Evolutionary conservation across 1,139 yeast species (phyloP).

Genomic region (Suzukiozyma palmioleophila): DNA sequence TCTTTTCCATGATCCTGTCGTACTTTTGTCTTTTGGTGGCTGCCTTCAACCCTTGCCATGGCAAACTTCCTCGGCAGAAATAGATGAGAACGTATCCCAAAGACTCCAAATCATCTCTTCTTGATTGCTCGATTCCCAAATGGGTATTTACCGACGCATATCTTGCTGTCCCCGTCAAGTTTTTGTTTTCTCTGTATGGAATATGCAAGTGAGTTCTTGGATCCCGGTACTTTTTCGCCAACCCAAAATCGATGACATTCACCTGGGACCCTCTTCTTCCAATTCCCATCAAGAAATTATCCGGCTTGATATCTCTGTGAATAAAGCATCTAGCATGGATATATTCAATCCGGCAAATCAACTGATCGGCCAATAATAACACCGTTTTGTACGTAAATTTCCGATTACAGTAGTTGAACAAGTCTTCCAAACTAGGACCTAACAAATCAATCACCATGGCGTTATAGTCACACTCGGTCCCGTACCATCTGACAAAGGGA

Average conservation of each 20-base stretch:
- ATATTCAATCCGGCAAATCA: conserved; percentile 89
- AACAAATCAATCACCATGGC: conserved; percentile 95
- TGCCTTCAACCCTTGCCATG: conserved; percentile 98
- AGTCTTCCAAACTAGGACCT: conserved; percentile 93
- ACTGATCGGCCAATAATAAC: conserved; percentile 86
- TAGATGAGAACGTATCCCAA: conserved; percentile 93
- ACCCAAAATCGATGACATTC: conserved; percentile 93
- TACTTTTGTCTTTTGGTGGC: conserved; percentile 96
- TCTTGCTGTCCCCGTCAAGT: conserved; percentile 95
- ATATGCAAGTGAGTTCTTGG: conserved; percentile 94
- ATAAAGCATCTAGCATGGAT: conserved; percentile 94
- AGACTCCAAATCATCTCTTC: conserved; percentile 95
- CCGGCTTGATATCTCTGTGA: conserved; percentile 92
- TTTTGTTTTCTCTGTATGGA: conserved; percentile 94
- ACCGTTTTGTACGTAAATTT: conserved; percentile 93
- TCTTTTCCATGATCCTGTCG: conserved; percentile 94
- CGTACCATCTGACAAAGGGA: conserved; percentile 96
- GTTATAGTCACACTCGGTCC: conserved; percentile 93
- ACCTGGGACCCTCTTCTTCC: conserved; percentile 95
- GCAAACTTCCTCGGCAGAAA: conserved; percentile 91
- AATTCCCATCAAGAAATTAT: conserved; percentile 93
- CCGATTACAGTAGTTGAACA: conserved; percentile 92
- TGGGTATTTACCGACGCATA: conserved; percentile 95
- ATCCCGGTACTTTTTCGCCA: conserved; percentile 93
- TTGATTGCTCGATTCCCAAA: conserved; percentile 91